Evolutionary conservation across 192 early-diverging fungal species (phyloP).

Genomic region (Rhizoclosmatium globosum): DNA sequence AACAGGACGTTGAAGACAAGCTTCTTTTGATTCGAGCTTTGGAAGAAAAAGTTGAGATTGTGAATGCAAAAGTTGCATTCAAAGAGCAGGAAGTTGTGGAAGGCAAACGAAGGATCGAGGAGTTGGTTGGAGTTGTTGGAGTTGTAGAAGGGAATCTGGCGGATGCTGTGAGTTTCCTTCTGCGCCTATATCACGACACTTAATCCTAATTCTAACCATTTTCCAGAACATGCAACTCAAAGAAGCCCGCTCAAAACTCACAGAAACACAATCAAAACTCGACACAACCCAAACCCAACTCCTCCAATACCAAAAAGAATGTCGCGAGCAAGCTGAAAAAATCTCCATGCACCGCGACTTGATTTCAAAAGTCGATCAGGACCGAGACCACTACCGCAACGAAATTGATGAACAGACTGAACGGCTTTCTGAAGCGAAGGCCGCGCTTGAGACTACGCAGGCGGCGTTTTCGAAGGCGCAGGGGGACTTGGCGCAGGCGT

Average conservation of each 20-base stretch:
- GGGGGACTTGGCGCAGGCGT: conserved; percentile 32
- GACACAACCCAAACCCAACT: conserved; percentile 14
- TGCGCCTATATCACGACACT: background rate
- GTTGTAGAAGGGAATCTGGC: conserved; percentile 39
- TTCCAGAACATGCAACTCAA: conserved; percentile 33
- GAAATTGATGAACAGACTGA: conserved; percentile 52
- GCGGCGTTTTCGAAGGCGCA: conserved; percentile 26
- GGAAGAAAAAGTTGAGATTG: conserved; percentile 30
- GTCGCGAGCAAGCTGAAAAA: conserved; percentile 2
- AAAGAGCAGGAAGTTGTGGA: conserved; percentile 33
- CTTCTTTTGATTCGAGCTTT: background rate
- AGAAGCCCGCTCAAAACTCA: conserved; percentile 39
- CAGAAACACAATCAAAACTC: conserved; percentile 32
- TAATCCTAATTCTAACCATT: no score
- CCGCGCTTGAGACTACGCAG: conserved; percentile 20
- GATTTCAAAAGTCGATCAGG: conserved; percentile 48
- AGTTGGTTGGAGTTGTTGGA: conserved; percentile 1
- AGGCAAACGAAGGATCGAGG: conserved; percentile 22
- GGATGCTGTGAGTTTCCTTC: conserved; percentile 25
- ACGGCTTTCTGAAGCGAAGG: conserved; percentile 43
- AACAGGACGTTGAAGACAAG: conserved; percentile 9
- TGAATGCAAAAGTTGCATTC: conserved; percentile 20
- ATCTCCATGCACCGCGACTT: conserved; percentile 45
- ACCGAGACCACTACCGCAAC: conserved; percentile 46
- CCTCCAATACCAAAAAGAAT: conserved; percentile 8